Base-by-base conservation (phyloP, 805 yeast species). In the Wickerhamiella qilinensis region DNA sequence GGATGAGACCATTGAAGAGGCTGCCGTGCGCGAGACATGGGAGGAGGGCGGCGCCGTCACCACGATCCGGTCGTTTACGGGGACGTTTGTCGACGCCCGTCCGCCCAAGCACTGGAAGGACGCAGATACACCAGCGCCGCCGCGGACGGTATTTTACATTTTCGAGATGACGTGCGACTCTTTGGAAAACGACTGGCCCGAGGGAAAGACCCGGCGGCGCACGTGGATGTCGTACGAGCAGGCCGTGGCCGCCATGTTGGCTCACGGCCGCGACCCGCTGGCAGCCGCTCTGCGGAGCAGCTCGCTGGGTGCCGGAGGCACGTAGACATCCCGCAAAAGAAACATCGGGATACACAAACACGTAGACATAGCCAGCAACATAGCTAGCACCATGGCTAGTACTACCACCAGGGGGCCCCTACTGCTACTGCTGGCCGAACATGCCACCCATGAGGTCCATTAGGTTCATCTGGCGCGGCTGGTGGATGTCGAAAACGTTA, bases 1-100 rank as follows among this genome's bases (percentile, higher is more conserved):
- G 21, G 98, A 91, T 56, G 98, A 64, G 42, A 83, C 57, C 18
- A 45, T 58, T 4, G 54, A 58, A 43, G 55, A 57, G 39, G 50
- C 81, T 4, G 96, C 96, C 0, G 62, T 68, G 15, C 65, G 98
- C 42, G 98, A 91, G 54, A 82, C 94, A 0, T 91, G 98, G 98
- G 98, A 91, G 57, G 98, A 91, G 59, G 91, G 94, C 0, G 98
- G 98, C 0, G 81, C 81, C 19, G 69, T 68, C 27, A 94, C 96
- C 6, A 60, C 55, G 15, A 65, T 85, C 3, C 50, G 63, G 3
- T 48, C 53, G 30, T 64, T 65, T 42, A 59, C 88, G 31, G 93
- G 88, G 0, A 63, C 70, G 1, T 76, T 81, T 20, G 69, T 68
- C 35, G 95, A 86, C 46, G 52, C 55, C 55, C 55, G 75, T 41